These are phyloP conservation scores for Pyrenopolyporus hunteri DNA, from an alignment of 495 filamentous ascomycete genomes.

Conservation along the genomic window DNA sequence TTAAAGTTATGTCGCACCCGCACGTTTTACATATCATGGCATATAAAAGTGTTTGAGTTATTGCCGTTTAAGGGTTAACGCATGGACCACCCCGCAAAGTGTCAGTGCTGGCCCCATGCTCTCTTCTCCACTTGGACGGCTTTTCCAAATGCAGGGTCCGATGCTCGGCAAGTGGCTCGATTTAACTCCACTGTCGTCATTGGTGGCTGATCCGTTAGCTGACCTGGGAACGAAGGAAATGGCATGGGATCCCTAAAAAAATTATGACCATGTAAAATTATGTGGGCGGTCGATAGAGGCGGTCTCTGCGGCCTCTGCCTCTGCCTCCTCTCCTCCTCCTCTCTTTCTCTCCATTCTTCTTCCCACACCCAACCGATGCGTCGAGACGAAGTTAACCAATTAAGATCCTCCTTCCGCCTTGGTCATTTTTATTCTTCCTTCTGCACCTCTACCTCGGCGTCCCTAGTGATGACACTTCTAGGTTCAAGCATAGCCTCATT, in stretches of 20 bases:
- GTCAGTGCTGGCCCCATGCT: too few relatives aligned
- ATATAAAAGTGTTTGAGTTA: neutral
- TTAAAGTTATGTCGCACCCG: too few relatives aligned
- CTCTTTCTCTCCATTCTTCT: neutral
- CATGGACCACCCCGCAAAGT: constrained; percentile 30
- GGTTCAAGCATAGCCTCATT: constrained; percentile 8
- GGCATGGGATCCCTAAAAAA: constrained; percentile 33
- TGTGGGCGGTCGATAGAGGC: constrained; percentile 33
- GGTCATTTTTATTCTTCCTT: constrained; percentile 1
- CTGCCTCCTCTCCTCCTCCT: neutral
- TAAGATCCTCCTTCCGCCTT: constrained; percentile 7
- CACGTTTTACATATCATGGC: too few relatives aligned
- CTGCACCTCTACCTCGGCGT: neutral
- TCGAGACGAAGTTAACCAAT: constrained; percentile 21
- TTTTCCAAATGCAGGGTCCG: constrained; percentile 44
- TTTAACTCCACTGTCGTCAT: constrained; percentile 40
- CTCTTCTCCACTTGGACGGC: constrained; percentile 26
- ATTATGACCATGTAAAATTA: constrained; percentile 22
- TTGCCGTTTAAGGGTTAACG: constrained; percentile 20
- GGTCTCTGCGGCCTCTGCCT: constrained; percentile 21
- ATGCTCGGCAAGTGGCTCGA: constrained; percentile 40
- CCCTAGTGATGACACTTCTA: constrained; percentile 32
- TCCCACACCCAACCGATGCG: constrained; percentile 26
- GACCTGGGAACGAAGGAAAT: constrained; percentile 20
- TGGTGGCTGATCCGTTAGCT: constrained; percentile 33